Percentiles rank a stretch among this genome's conserved stretches.
Conservation (phyloP, 768 basidiomycete species). For the Mycena haematopus region DNA sequence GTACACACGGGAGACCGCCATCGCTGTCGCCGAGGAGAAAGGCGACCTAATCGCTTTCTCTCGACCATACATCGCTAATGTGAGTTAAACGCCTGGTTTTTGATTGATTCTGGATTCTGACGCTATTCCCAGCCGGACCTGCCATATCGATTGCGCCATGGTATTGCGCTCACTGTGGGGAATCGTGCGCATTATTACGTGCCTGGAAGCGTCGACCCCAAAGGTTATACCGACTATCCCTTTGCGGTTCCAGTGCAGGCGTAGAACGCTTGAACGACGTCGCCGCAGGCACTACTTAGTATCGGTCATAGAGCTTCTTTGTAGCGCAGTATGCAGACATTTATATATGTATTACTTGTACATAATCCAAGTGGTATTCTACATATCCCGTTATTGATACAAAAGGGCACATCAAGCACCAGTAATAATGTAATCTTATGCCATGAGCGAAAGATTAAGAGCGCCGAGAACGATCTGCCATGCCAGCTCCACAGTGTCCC, state of each 20-base stretch:
- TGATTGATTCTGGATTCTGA: background rate
- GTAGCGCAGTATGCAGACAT: no score
- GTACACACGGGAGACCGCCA: no score
- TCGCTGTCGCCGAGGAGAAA: conserved; percentile 34
- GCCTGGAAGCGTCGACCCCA: conserved; percentile 29
- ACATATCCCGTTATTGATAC: no score
- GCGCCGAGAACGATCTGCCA: conserved; percentile 77
- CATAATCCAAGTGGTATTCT: no score
- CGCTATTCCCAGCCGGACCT: no score
- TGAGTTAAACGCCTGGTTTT: conserved; percentile 29
- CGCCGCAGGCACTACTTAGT: no score
- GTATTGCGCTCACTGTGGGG: conserved; percentile 33
- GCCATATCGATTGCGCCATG: conserved; percentile 19
- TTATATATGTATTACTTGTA: no score
- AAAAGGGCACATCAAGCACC: no score
- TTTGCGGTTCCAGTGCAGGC: conserved; percentile 20
- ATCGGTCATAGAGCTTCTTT: no score
- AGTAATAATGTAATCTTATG: background rate
- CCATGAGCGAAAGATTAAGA: conserved; percentile 50
- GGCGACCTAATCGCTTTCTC: conserved; percentile 44
- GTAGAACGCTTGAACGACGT: background rate
- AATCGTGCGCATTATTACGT: conserved; percentile 38
- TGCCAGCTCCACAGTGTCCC: conserved; percentile 79
- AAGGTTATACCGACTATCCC: conserved; percentile 40
- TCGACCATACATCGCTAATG: conserved; percentile 45